Evolutionary conservation across 2,329 filamentous ascomycete species (phyloP).

Genomic region (Diplodia intermedia): DNA sequence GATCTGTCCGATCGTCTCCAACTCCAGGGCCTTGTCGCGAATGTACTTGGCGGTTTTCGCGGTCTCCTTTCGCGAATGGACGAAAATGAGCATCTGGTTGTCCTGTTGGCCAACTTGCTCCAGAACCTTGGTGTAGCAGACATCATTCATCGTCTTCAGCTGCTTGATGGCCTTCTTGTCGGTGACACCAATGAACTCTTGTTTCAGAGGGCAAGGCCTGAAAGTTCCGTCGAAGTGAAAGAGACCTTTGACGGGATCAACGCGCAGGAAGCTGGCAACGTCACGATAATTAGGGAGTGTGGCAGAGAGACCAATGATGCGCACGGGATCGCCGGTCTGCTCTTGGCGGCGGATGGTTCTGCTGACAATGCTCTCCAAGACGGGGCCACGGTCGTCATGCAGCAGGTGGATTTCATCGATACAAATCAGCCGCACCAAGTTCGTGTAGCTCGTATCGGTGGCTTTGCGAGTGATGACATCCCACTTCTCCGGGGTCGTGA

Average conservation of each 20-base stretch:
- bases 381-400: conserved; percentile 95
- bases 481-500: conserved; percentile 98
- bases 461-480: conserved; percentile 98
- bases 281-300: conserved; percentile 96
- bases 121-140: conserved; percentile 95
- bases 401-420: conserved; percentile 98
- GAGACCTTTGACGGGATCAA: conserved; percentile 81
- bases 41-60: conserved; percentile 97
- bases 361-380: conserved; percentile 95
- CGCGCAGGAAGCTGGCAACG: conserved; percentile 92
- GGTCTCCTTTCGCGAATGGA: conserved; percentile 97
- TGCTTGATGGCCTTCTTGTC: conserved; percentile 99
- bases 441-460: conserved; percentile 95
- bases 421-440: conserved; percentile 92
- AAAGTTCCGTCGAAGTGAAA: conserved; percentile 97
- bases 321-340: conserved; percentile 91
- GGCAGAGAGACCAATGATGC: conserved; percentile 89
- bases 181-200: conserved; percentile 96
- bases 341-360: conserved; percentile 91
- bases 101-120: conserved; percentile 92
- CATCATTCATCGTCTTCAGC: conserved; percentile 98
- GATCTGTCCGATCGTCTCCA: conserved; percentile 96
- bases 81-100: conserved; percentile 99
- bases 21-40: conserved; percentile 93
- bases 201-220: conserved; percentile 89